Evolutionary conservation across 2,329 filamentous ascomycete species (phyloP).

Genomic region (Bimuria novae-zelandiae): DNA sequence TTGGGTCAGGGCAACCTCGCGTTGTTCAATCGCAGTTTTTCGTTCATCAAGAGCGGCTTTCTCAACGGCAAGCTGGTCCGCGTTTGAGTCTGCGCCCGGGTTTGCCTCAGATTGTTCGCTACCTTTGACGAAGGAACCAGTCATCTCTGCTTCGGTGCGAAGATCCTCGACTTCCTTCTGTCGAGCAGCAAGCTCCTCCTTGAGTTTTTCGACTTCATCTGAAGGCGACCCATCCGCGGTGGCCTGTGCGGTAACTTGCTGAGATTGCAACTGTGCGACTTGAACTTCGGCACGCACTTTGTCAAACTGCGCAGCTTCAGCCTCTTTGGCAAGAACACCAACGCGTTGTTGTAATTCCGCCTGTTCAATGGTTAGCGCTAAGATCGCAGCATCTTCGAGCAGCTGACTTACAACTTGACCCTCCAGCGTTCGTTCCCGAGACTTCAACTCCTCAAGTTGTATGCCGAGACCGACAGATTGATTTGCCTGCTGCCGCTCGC

Average conservation of each 20-base stretch:
- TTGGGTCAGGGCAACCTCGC: constrained; percentile 16
- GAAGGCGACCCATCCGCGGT: constrained; percentile 11
- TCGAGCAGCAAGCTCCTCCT: constrained; percentile 49
- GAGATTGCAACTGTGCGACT: constrained; percentile 16
- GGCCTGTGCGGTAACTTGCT: constrained; percentile 9
- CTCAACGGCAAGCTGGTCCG: constrained; percentile 47
- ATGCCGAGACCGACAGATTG: constrained; percentile 42
- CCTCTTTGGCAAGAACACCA: constrained; percentile 39
- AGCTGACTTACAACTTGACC: constrained; percentile 55
- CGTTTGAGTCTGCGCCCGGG: constrained; percentile 27
- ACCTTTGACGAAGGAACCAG: constrained; percentile 18
- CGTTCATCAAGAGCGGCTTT: constrained; percentile 40
- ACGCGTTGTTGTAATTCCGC: constrained; percentile 48
- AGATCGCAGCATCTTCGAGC: neutral
- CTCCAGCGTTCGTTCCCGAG: constrained; percentile 67
- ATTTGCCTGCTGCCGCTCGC: constrained; percentile 45
- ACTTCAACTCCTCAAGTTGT: constrained; percentile 58
- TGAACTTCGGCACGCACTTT: constrained; percentile 18
- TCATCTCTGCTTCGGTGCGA: constrained; percentile 41
- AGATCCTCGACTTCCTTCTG: constrained; percentile 54
- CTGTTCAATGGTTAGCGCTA: constrained; percentile 26
- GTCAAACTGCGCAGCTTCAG: constrained; percentile 32
- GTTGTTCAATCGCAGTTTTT: constrained; percentile 22
- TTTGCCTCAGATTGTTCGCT: constrained; percentile 6
- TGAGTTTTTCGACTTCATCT: constrained; percentile 41